Evolutionary conservation across 345 rosid species (phyloP).

Genomic region (Syzygium oleosum): DNA sequence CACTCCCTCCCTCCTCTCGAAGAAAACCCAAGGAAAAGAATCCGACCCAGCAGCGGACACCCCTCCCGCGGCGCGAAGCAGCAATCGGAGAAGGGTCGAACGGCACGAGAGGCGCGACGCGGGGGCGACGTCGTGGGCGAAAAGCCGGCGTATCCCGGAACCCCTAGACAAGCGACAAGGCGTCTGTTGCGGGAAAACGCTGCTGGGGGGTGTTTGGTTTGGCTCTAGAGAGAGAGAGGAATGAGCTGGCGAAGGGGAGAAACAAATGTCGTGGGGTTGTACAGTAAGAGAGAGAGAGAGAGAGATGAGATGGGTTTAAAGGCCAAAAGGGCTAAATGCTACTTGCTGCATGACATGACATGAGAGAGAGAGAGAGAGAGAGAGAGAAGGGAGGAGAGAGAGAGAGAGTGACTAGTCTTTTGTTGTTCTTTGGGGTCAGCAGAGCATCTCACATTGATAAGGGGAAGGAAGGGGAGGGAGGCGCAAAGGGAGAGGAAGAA

Average conservation of each 20-base stretch:
- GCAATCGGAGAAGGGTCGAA: neutral
- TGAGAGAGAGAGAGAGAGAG: constrained; percentile 5
- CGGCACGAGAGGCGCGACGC: neutral
- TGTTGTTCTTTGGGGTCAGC: neutral
- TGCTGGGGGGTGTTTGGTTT: neutral
- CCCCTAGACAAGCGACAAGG: constrained; percentile 10
- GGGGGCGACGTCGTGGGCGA: neutral
- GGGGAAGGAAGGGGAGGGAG: neutral
- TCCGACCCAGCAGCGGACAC: neutral
- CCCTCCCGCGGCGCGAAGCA: neutral
- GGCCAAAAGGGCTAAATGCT: neutral
- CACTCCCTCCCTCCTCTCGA: neutral
- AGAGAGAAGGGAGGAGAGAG: neutral
- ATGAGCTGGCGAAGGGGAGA: constrained; percentile 1
- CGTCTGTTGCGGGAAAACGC: constrained; percentile 46
- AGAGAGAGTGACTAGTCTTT: neutral
- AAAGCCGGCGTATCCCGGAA: neutral
- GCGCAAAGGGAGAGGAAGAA: too few species aligned
- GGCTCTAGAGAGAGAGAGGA: constrained; percentile 5
- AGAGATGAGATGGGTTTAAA: neutral
- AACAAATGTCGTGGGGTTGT: neutral
- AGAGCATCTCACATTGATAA: constrained; percentile 14
- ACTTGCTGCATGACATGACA: constrained; percentile 11
- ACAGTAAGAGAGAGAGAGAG: neutral
- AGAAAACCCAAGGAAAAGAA: neutral